phyloP scores from a whole-genome alignment of 495 filamentous ascomycete genomes.

The Aspergillus leporis region DNA sequence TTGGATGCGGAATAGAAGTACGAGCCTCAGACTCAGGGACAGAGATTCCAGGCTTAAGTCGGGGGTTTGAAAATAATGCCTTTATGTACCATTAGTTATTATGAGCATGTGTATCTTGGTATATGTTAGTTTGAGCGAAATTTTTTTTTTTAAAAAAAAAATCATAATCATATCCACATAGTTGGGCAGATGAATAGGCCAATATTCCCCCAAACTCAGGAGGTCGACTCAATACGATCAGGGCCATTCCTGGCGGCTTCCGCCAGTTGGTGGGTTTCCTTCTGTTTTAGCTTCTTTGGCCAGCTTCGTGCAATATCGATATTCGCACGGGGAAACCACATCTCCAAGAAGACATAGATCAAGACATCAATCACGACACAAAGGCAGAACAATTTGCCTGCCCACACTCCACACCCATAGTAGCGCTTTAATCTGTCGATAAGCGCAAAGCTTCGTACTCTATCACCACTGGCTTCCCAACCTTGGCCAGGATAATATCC shows the following conservation, averaged over 20 bases:
- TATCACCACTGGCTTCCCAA: constrained; percentile 69
- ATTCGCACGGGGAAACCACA: constrained; percentile 76
- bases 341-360: constrained; percentile 81
- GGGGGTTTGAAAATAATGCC: background rate
- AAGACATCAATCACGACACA: constrained; percentile 94
- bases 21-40: constrained; percentile 31
- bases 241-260: constrained; percentile 5
- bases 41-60: constrained; percentile 1
- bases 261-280: constrained; percentile 15
- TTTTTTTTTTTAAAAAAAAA: no score
- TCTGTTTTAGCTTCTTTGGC: constrained; percentile 66
- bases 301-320: constrained; percentile 91
- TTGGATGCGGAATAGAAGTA: constrained; percentile 48
- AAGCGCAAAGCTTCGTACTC: constrained; percentile 81
- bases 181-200: background rate
- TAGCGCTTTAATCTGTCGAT: constrained; percentile 95
- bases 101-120: constrained; percentile 21
- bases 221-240: constrained; percentile 13
- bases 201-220: constrained; percentile 4
- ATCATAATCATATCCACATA: background rate
- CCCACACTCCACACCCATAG: constrained; percentile 99
- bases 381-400: constrained; percentile 93
- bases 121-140: constrained; percentile 1
- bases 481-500: constrained; percentile 65
- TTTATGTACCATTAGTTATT: constrained; percentile 9